Evolutionary conservation across 106 monocot genomes (phyloP).

Genomic region (Alisma plantagoaquatica): DNA sequence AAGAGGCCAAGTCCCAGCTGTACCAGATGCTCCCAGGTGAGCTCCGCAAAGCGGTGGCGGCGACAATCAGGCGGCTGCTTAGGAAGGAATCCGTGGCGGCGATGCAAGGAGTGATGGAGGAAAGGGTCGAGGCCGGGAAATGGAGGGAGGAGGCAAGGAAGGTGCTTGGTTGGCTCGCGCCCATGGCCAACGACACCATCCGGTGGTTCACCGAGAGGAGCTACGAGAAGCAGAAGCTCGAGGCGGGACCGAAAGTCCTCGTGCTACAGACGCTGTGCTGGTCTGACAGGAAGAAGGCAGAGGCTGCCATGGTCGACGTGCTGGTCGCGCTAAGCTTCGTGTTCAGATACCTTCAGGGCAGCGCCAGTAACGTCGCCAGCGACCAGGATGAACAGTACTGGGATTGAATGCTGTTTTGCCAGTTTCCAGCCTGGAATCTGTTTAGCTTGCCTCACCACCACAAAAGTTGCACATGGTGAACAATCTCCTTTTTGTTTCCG

Average conservation of each 20-base stretch:
- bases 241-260: conserved; percentile 18
- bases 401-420: too few species aligned
- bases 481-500: too few species aligned
- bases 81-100: conserved; percentile 2
- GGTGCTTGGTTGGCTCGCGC: conserved; percentile 18
- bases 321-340: conserved; percentile 7
- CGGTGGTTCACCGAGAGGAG: conserved; percentile 15
- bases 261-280: conserved; percentile 17
- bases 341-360: neutral
- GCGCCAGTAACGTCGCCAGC: too few species aligned
- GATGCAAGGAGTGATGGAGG: neutral
- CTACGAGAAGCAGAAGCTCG: conserved; percentile 8
- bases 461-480: too few species aligned
- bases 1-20: conserved; percentile 17
- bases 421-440: too few species aligned
- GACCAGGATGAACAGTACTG: too few species aligned
- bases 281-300: conserved; percentile 11
- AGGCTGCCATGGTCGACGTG: conserved; percentile 13
- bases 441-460: too few species aligned
- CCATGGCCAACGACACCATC: conserved; percentile 16
- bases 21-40: conserved; percentile 17
- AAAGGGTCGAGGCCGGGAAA: neutral
- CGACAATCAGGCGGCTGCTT: conserved; percentile 4
- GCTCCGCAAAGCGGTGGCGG: conserved; percentile 5
- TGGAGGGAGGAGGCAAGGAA: conserved; percentile 9